These are phyloP conservation scores for Aquilaria agallochum DNA, from an alignment of 441 rosid species.

Conservation along the genomic window DNA sequence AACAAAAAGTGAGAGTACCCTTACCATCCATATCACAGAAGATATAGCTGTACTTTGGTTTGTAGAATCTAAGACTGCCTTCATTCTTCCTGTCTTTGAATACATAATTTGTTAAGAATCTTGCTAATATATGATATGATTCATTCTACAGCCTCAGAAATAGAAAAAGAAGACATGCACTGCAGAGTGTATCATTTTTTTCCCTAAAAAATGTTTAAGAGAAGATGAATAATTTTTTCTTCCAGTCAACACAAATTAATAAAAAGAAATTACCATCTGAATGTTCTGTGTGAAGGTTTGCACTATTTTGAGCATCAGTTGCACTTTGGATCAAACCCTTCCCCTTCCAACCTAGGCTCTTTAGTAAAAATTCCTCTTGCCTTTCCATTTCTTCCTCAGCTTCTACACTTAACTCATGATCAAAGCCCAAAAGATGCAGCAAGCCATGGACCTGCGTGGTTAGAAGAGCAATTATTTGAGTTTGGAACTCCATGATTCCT, in stretches of 20 bases:
- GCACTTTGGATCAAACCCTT: slow-evolving; percentile 93
- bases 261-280: slow-evolving; percentile 49
- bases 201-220: not conserved
- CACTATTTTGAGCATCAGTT: slow-evolving; percentile 39
- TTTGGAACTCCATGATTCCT: slow-evolving; percentile 2
- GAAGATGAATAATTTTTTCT: not conserved
- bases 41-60: slow-evolving; percentile 88
- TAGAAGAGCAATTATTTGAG: not conserved
- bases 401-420: slow-evolving; percentile 88
- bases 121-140: slow-evolving; percentile 16
- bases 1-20: slow-evolving; percentile 20
- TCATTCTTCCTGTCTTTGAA: slow-evolving; percentile 87
- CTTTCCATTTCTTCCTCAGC: slow-evolving; percentile 97
- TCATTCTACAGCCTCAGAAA: slow-evolving; percentile 9
- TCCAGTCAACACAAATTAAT: not conserved
- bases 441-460: slow-evolving; percentile 81
- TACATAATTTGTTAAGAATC: slow-evolving; percentile 32
- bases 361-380: slow-evolving; percentile 69
- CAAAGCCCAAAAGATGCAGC: slow-evolving; percentile 88
- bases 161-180: slow-evolving; percentile 1
- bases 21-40: slow-evolving; percentile 99
- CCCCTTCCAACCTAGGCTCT: slow-evolving; percentile 90
- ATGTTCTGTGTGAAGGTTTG: slow-evolving; percentile 31
- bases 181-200: not conserved
- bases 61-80: slow-evolving; percentile 78